Evolutionary conservation across 2,329 filamentous ascomycete genomes (phyloP), one percentile per base, ranked within the genome.

Genomic region (Beauveria rudraprayagi): DNA sequence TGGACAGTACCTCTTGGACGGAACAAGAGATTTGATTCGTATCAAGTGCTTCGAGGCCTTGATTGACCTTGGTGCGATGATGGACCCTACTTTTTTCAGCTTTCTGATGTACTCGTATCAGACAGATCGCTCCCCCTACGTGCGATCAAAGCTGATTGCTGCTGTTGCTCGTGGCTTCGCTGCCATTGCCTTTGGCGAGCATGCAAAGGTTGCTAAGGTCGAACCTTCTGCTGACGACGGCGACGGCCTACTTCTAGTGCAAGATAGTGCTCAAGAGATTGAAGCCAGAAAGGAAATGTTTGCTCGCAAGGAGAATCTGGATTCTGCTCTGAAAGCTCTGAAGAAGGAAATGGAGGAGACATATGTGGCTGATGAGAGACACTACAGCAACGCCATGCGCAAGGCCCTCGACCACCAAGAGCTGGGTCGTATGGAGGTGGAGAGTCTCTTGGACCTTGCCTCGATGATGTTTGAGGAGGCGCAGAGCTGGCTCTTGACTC

Each of bases 21-120:
- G 80, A 61, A 88, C 83, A 6, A 75, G 78, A 54, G 85, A 88
- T 65, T 72, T 80, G 43, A 83, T 89, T 56, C 82, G 86, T 24
- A 82, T 88, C 71, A 87, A 87, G 70, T 84, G 84, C 1, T 88
- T 85, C 61, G 83, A 88, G 66, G 80, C 82, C 10, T 72, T 89
- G 50, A 77, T 88, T 43, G 83, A 88, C 63, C 78, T 88, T n/a
- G 84, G 84, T 0, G 78, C 80, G 54, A 75, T 89, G 66, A 74
- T 80, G 65, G 81, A 84, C 59, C 75, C 81, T 2, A 72, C 74
- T 1, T 77, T 88, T 48, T 76, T 86, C 65, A 77, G 75, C 53
- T 79, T 87, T 61, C 73, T 88, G 47, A 74, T 88, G 37, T 79
- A 80, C 26, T 77, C 80, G 17, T 74, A 87, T 59, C 84, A 83